Evolutionary conservation across 2,329 filamentous ascomycete genomes (phyloP), one percentile per base, ranked within the genome.

Genomic region (Grosmannia penicillata): DNA sequence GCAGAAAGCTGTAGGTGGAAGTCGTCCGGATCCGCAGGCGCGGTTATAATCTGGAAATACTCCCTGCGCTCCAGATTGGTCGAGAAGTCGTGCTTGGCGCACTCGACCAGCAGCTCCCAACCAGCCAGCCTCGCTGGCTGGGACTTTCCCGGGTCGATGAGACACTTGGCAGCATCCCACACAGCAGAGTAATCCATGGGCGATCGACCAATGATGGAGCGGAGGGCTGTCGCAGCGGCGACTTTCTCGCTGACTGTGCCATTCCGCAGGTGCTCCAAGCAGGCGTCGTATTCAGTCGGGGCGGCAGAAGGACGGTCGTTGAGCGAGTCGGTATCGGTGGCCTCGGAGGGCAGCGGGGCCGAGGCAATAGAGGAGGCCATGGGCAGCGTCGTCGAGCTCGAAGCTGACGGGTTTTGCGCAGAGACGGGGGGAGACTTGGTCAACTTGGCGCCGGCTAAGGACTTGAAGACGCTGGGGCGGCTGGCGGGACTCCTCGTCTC

Each of bases 31-130:
- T 69, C 64, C 22, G 67, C 67, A 9, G 65, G 58, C 7, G 64
- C 63, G 11, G 72, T 69, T 25, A 82, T 59, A 0, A 75, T 73
- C 45, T 70, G 63, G 48, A 80, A 82, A 49, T 75, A 79, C 45
- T 76, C 72, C 45, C 69, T 66, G 34, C 78, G 68, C 53, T 82
- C 77, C 23, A 79, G 63, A 46, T 77, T 73, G n/a, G 74, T 77
- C 6, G 74, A 72, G 6, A 68, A 65, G 6, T 64, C 56, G 50
- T 79, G 70, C 48, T 74, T 72, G 40, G 73, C 74, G 49, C 76
- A 82, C 49, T 77, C 74, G 21, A 68, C 71, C 31, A 82, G 56
- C 10, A 82, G 65, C 46, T 73, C 70, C 68, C 76, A 81, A 15
- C 75, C 78, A n/a, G 71, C 68, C 35, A 59, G 57, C 21, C 78